Conservation (phyloP, 2,329 filamentous ascomycete species). For the Rutstroemia sp. region DNA sequence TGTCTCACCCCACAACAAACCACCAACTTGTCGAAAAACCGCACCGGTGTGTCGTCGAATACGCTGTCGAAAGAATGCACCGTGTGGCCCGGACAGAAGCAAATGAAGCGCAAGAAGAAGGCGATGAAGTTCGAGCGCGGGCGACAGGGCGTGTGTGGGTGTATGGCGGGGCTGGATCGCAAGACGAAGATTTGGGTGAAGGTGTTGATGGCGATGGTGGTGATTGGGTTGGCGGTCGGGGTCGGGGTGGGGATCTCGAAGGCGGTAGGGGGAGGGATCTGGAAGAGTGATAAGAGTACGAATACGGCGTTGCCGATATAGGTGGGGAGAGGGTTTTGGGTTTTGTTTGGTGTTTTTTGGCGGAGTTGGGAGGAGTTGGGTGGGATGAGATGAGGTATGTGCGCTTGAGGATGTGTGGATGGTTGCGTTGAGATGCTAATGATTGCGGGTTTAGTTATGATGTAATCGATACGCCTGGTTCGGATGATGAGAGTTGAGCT, state of each 20-base stretch:
- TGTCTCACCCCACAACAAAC: conserved; percentile 8
- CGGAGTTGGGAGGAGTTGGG: background rate
- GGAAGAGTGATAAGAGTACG: conserved; percentile 34
- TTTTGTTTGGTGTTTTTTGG: too few relatives aligned
- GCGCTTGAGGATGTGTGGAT: too few relatives aligned
- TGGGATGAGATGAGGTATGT: background rate
- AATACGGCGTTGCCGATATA: conserved; percentile 7
- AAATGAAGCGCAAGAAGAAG: conserved; percentile 54
- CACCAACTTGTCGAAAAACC: background rate
- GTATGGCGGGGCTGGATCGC: conserved; percentile 45
- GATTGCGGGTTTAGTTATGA: too few relatives aligned
- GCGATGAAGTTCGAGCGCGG: conserved; percentile 48
- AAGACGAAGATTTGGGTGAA: conserved; percentile 48
- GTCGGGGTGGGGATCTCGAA: conserved; percentile 49
- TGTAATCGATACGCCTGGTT: too few relatives aligned
- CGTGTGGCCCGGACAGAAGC: conserved; percentile 53
- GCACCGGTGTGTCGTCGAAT: background rate
- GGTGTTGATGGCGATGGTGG: conserved; percentile 44
- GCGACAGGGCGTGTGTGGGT: conserved; percentile 44
- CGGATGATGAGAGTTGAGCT: too few relatives aligned
- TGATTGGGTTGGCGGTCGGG: conserved; percentile 46
- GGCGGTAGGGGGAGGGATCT: conserved; percentile 36
- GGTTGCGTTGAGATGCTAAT: too few relatives aligned
- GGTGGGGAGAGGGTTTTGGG: too few relatives aligned
- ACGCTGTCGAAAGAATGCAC: conserved; percentile 36